phyloP scores from a whole-genome alignment of 1,139 yeast genomes.

The Zygoascus meyerae region DNA sequence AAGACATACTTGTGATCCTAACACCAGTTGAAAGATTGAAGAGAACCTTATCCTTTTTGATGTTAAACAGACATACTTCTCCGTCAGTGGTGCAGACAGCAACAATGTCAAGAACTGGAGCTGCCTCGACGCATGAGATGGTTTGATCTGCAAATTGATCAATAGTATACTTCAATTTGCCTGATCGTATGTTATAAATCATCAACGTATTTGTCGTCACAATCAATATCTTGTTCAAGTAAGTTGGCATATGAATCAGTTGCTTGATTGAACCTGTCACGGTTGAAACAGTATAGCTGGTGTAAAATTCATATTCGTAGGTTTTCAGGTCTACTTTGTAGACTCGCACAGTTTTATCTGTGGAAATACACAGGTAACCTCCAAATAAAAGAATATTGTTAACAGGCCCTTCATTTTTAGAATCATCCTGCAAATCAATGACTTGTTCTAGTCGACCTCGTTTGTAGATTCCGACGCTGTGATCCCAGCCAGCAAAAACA shows the following conservation, averaged over 20 bases:
- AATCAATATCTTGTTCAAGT: conserved; percentile 79
- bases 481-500: conserved; percentile 73
- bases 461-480: conserved; percentile 67
- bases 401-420: conserved; percentile 33
- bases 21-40: conserved; percentile 57
- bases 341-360: conserved; percentile 52
- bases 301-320: conserved; percentile 46
- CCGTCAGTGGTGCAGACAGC: conserved; percentile 78
- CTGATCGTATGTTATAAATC: conserved; percentile 70
- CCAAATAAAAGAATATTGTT: conserved; percentile 64
- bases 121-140: conserved; percentile 59
- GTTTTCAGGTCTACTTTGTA: conserved; percentile 51
- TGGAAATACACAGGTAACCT: conserved; percentile 61
- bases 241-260: conserved; percentile 81
- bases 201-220: conserved; percentile 53
- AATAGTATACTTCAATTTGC: conserved; percentile 62
- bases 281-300: conserved; percentile 51
- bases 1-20: conserved; percentile 66
- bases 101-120: conserved; percentile 81
- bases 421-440: conserved; percentile 34
- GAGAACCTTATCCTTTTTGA: conserved; percentile 58
- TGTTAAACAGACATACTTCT: conserved; percentile 56
- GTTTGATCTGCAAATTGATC: conserved; percentile 38
- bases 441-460: conserved; percentile 73
- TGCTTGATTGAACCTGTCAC: conserved; percentile 67